Base-by-base conservation (phyloP, 2,329 filamentous ascomycete genomes). In the Aureobasidium sp. region DNA sequence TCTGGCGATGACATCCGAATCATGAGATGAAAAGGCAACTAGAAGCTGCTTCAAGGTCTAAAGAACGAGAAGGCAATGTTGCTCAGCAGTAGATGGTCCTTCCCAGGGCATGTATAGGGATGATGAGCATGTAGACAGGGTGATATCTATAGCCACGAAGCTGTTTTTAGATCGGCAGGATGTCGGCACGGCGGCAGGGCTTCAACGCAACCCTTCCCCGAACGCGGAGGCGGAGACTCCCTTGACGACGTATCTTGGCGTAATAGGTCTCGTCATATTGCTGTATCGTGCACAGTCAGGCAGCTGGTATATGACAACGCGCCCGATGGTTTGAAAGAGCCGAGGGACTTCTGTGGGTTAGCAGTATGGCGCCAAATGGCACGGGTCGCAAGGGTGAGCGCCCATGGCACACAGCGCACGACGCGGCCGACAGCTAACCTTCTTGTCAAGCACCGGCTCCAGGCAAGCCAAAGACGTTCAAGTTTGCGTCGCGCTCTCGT, bases 361-460 rank as follows among this genome's bases (percentile, higher is more conserved):
- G 25, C 62, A 65, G 45, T 17, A 65, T 65, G 64, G 64, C 64
- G 48, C 64, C 64, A 42, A 65, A 65, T 48, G 64, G 62, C 59
- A 64, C 59, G 27, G 52, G 62, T 60, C 64, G 64, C 31, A 65
- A 65, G 58, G 63, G 64, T 65, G 31, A 48, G 45, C 41, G 51
- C 51, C 22, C 25, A 41, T 14, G n/a, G 17, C 37, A 17, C 22
- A 56, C 22, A 29, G 17, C 25, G 17, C 11, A 12, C 36, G 31
- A 45, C n/a, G 49, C n/a, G 42, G 15, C 17, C 56, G 29, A 62
- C 42, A 45, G 47, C 64, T 51, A 34, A 31, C 52, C 51, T 61
- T 53, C 56, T 49, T 51, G 25, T 47, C 34, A 52, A 44, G 56
- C 64, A 8, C 39, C 64, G 37, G 41, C 63, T 14, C 62, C 59